phyloP scores from a whole-genome alignment of 176 grass and related monocot species.

The Triticum aestivum region DNA sequence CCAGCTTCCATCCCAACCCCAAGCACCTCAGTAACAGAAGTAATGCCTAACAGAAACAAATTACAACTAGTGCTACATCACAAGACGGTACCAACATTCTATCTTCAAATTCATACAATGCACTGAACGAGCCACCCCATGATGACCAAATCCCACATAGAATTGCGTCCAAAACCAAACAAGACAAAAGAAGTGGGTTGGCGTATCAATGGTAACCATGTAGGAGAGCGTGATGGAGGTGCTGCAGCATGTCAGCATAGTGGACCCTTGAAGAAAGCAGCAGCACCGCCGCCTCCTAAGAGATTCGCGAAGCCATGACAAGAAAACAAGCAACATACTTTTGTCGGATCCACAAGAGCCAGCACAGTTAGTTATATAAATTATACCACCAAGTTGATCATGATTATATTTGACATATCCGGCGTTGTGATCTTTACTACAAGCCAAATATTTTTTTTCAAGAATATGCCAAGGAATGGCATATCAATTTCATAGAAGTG shows the following conservation, averaged over 20 bases:
- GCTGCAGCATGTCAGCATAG: constrained; percentile 62
- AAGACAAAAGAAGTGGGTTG: not conserved
- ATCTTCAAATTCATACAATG: not conserved
- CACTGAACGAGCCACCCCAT: not conserved
- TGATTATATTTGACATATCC: not conserved
- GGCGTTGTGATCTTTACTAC: not conserved
- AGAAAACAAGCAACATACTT: not conserved
- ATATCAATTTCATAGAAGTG: too few relatives aligned
- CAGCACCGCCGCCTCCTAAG: constrained; percentile 1
- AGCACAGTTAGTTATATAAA: not conserved
- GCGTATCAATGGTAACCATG: constrained; percentile 61
- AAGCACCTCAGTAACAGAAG: not conserved
- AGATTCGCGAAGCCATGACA: not conserved
- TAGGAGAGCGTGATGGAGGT: constrained; percentile 59
- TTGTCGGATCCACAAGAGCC: not conserved
- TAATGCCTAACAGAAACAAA: not conserved
- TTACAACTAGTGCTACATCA: not conserved
- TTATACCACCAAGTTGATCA: not conserved
- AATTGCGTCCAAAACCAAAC: not conserved
- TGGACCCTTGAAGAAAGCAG: constrained; percentile 59
- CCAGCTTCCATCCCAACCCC: constrained; percentile 21
- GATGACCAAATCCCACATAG: not conserved
- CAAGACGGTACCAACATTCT: not conserved
- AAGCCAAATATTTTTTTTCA: not conserved
- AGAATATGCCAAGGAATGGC: too few relatives aligned